Base-by-base conservation (phyloP, 1,284 basidiomycete genomes). In the Cryptococcus deneoformans region DNA sequence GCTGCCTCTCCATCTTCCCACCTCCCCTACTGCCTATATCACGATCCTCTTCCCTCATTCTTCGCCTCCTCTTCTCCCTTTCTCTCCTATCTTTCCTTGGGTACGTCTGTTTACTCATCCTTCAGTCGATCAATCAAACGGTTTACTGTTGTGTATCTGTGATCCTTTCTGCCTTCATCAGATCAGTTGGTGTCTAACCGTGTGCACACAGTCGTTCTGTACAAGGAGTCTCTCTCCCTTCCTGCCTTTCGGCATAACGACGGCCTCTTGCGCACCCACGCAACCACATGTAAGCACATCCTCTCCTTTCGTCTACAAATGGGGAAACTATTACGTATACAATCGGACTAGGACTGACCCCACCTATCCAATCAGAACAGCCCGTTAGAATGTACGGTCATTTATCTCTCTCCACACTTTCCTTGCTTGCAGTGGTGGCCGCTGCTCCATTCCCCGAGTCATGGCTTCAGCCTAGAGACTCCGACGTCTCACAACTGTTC, bases 391-490 rank as follows among this genome's bases (percentile, higher is more conserved):
- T 51, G 50, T 51, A 20, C 38, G 39, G 38, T 36, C 36, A 42
- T n/a, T 4, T 40, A 29, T 12, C 34, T 29, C 42, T 60, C 38
- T 42, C 58, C 36, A 40, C 56, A 42, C 48, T 58, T 34, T 52
- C 56, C 12, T 39, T 57, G 29, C 24, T 59, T 20, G 47, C 52
- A 9, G 34, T 57, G 11, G 56, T 50, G 5, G 24, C 42, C 6
- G 58, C 61, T 14, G 45, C 53, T 8, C 61, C 58, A 14, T 16
- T 63, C 34, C 58, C 61, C 44, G 58, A 62, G 40, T 35, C 54
- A 35, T 66, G 61, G 62, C 60, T 59, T 24, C 65, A 69, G 29
- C 50, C 65, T n/a, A n/a, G 55, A 44, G 66, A 69, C 50, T 60
- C 62, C 16, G 38, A 56, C 4, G 53, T 69, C 49, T 45, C 60